Conservation (phyloP, 208 protist species). For the Entamoeba nuttalli region DNA sequence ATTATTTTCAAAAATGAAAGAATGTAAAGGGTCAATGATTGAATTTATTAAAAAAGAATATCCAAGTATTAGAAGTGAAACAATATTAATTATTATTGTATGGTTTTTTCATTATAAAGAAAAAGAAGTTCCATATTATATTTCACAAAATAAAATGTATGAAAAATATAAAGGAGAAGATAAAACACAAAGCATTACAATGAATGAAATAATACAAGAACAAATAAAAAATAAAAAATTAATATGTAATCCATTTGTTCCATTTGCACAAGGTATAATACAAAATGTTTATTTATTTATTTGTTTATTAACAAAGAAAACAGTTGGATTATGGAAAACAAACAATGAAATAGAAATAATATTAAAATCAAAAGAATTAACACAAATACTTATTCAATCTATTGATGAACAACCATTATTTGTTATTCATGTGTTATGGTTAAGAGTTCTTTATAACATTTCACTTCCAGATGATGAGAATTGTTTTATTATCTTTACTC, state of each 20-base stretch:
- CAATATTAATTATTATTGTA: too few relatives aligned
- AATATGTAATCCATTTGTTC: not conserved
- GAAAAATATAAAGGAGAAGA: too few relatives aligned
- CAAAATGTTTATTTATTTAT: not conserved
- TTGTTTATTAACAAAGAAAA: not conserved
- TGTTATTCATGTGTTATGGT: not conserved
- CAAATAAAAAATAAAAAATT: too few relatives aligned
- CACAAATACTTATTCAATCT: not conserved
- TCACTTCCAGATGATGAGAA: not conserved
- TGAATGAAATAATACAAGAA: too few relatives aligned
- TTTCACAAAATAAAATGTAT: too few relatives aligned
- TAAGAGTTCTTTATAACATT: not conserved
- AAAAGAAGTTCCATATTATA: too few relatives aligned
- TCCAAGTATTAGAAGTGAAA: too few relatives aligned
- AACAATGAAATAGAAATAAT: not conserved
- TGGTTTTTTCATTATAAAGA: too few relatives aligned
- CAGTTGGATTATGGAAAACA: not conserved
- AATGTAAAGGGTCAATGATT: too few relatives aligned
- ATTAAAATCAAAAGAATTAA: not conserved
- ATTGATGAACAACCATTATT: not conserved
- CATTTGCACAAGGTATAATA: not conserved
- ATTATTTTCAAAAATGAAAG: too few relatives aligned
- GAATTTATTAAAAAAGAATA: too few relatives aligned
- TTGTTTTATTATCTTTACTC: not conserved
- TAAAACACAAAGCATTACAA: too few relatives aligned